Evolutionary conservation across 768 basidiomycete genomes (phyloP), one percentile per base, ranked within the genome.

Genomic region (Hebeloma cylindrosporum): DNA sequence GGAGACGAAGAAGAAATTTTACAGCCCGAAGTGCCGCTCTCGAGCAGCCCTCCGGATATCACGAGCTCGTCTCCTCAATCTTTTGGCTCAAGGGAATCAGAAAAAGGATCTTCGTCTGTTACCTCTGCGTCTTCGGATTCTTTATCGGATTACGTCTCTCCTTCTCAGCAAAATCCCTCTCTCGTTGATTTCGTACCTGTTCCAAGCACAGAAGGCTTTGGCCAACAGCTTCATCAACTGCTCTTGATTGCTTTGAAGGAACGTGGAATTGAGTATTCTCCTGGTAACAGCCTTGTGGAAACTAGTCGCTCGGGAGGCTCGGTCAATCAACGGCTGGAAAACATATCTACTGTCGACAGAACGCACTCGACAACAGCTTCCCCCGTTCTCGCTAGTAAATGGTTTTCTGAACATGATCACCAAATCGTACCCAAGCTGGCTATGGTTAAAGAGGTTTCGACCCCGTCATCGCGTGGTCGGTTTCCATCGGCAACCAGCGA

Each of bases 11-110:
- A 41, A 14, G 27, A 45, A 14, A 22, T 11, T 16, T 21, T 17
- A 1, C 13, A 7, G 11, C 10, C 21, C 28, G 36, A 39, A 44
- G 45, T 50, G 2, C 56, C 59, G 23, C 33, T 48, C 13, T 58
- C 59, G 9, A 60, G 59, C 40, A 60, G 59, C 32, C 56, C 58
- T 33, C 54, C 51, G 7, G 53, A 58, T 18, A 13, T 52, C 27
- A 26, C 40, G 21, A 51, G 31, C n/a, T 58, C 59, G 28, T 56
- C 57, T 39, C 54, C 52, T 11, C 34, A 27, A 8, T 60, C 59
- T 13, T 28, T n/a, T 26, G 31, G 36, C 17, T 53, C 47, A 1
- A 21, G 17, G 3, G 34, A 32, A n/a, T 42, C 50, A 7, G 37
- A 52, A 21, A 36, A 44, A n/a, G 36, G 40, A 4, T 28, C 21